A percentile compares a stretch with the other conserved stretches of the same genome.
phyloP scores from a whole-genome alignment of 2,329 filamentous ascomycete genomes.

The Drechslerella coelobrocha region DNA sequence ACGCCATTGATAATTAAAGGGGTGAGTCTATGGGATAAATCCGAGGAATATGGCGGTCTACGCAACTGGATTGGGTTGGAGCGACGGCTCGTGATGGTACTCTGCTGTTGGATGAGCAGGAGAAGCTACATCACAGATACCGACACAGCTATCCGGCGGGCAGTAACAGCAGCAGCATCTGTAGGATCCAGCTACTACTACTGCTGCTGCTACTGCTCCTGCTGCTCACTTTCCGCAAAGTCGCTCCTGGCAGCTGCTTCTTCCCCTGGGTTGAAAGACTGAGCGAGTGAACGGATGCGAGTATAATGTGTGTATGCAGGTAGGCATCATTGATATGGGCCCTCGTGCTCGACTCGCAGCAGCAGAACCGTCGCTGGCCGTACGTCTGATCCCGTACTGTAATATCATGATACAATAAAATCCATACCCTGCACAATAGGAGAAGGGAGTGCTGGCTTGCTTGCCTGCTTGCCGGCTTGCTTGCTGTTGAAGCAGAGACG shows the following conservation, averaged over 20 bases:
- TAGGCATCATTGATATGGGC: too few relatives aligned
- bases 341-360: too few relatives aligned
- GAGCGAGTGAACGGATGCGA: too few relatives aligned
- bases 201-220: too few relatives aligned
- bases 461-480: neutral
- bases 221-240: too few relatives aligned
- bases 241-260: too few relatives aligned
- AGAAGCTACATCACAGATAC: constrained; percentile 7
- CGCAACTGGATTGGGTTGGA: constrained; percentile 7
- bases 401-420: too few relatives aligned
- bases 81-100: constrained; percentile 35
- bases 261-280: too few relatives aligned
- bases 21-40: neutral
- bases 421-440: too few relatives aligned
- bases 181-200: constrained; percentile 11
- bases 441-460: neutral
- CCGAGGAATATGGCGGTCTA: constrained; percentile 14
- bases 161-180: neutral
- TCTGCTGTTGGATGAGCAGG: constrained; percentile 29
- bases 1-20: constrained; percentile 23
- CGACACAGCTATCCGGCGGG: neutral
- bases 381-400: too few relatives aligned
- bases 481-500: neutral
- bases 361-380: too few relatives aligned
- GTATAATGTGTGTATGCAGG: too few relatives aligned